These are phyloP conservation scores for Mortierella polycephala DNA, from an alignment of 371 early-diverging fungal species.

Conservation along the genomic window DNA sequence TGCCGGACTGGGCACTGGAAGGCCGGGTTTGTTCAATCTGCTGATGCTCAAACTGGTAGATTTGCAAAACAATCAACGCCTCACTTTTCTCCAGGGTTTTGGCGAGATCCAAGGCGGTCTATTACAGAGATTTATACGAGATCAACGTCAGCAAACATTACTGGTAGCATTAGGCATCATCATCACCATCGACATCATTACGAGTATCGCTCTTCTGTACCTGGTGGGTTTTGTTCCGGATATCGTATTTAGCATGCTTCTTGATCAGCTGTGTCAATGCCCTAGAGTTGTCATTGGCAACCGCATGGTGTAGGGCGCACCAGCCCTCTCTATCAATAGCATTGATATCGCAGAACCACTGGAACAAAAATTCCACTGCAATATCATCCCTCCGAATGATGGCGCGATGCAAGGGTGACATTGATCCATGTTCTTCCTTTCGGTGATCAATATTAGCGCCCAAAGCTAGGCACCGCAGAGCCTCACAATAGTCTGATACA, in stretches of 20 bases:
- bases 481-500: conserved; percentile 64
- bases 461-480: conserved; percentile 70
- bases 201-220: conserved; percentile 24
- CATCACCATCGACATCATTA: no score
- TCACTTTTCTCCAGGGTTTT: conserved; percentile 52
- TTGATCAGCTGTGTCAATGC: conserved; percentile 74
- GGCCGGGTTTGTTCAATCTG: conserved; percentile 52
- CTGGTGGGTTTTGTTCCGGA: conserved; percentile 66
- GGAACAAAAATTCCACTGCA: conserved; percentile 75
- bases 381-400: conserved; percentile 66
- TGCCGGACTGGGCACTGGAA: conserved; percentile 46
- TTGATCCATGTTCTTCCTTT: conserved; percentile 62
- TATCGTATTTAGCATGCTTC: conserved; percentile 75
- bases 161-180: background rate
- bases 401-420: conserved; percentile 73
- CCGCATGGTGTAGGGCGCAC: conserved; percentile 84
- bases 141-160: background rate
- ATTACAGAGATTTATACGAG: background rate
- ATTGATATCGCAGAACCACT: conserved; percentile 76
- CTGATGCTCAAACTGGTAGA: conserved; percentile 53
- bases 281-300: conserved; percentile 71
- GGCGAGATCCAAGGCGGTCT: conserved; percentile 80
- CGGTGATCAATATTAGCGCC: conserved; percentile 83
- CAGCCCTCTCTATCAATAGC: conserved; percentile 71
- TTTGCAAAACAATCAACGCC: conserved; percentile 49